phyloP scores from a whole-genome alignment of 257 asterid species.

The Scutellaria barbata region DNA sequence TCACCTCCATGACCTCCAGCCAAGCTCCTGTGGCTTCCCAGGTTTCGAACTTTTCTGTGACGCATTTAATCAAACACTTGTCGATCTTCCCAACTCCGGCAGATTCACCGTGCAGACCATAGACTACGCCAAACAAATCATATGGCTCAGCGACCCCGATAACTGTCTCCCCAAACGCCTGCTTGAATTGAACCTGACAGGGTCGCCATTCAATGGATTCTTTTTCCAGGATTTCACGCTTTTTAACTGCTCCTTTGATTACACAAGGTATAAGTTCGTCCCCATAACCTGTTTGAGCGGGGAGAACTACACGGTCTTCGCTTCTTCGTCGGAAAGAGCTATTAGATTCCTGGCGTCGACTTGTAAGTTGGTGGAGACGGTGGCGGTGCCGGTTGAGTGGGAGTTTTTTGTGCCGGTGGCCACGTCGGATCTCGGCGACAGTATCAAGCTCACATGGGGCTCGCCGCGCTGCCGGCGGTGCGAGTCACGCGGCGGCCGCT shows the following conservation, averaged over 20 bases:
- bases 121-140: slow-evolving; percentile 48
- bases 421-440: slow-evolving; percentile 54
- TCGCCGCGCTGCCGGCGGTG: slow-evolving; percentile 55
- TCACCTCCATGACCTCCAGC: slow-evolving; percentile 44
- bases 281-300: slow-evolving; percentile 62
- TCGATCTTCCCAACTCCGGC: slow-evolving; percentile 46
- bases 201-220: slow-evolving; percentile 51
- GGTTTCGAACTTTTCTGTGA: slow-evolving; percentile 60
- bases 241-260: slow-evolving; percentile 53
- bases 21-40: slow-evolving; percentile 54
- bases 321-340: slow-evolving; percentile 44
- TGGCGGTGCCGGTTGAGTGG: slow-evolving; percentile 63
- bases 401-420: slow-evolving; percentile 38
- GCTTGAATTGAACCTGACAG: slow-evolving; percentile 51
- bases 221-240: slow-evolving; percentile 45
- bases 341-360: slow-evolving; percentile 35
- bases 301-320: slow-evolving; percentile 44
- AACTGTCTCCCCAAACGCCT: slow-evolving; percentile 62
- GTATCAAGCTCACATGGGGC: slow-evolving; percentile 49
- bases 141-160: slow-evolving; percentile 61
- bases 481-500: slow-evolving; percentile 49
- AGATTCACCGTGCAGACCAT: slow-evolving; percentile 46
- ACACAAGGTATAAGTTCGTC: slow-evolving; percentile 19
- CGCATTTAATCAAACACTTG: slow-evolving; percentile 39
- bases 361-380: slow-evolving; percentile 42